These are phyloP conservation scores for Mycena chlorophos DNA, from an alignment of 768 basidiomycete genomes.

Conservation along the genomic window DNA sequence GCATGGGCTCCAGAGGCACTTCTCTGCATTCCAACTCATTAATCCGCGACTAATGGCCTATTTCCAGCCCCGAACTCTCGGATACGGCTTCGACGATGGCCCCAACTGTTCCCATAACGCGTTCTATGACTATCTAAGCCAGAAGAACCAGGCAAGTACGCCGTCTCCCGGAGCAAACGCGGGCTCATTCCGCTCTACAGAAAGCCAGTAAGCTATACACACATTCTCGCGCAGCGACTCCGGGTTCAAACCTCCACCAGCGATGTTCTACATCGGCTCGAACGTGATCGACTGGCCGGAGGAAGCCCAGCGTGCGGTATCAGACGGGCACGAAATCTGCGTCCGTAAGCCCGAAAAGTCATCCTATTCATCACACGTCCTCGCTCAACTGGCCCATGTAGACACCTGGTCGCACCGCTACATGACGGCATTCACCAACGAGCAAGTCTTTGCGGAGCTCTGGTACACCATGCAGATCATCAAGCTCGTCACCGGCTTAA, in stretches of 20 bases:
- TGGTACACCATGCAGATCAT: slow-evolving; percentile 63
- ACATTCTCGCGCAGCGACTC: too few relatives aligned
- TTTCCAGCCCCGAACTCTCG: slow-evolving; percentile 52
- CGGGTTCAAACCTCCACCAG: background rate
- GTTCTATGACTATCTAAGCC: slow-evolving; percentile 55
- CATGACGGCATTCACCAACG: slow-evolving; percentile 61
- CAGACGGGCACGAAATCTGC: slow-evolving; percentile 19
- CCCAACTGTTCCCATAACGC: slow-evolving; percentile 66
- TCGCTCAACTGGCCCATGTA: slow-evolving; percentile 14
- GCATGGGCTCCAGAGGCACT: slow-evolving; percentile 30
- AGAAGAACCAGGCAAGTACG: too few relatives aligned
- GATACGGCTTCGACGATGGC: slow-evolving; percentile 65
- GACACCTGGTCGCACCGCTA: slow-evolving; percentile 60
- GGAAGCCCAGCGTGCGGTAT: slow-evolving; percentile 16
- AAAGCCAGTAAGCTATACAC: slow-evolving; percentile 57
- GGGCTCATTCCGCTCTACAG: too few relatives aligned
- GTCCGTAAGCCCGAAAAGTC: slow-evolving; percentile 8
- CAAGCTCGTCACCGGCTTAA: slow-evolving; percentile 56
- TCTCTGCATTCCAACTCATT: background rate
- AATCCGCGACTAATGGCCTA: background rate
- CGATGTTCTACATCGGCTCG: slow-evolving; percentile 19
- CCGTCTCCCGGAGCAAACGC: too few relatives aligned
- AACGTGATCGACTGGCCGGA: slow-evolving; percentile 13
- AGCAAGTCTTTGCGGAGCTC: slow-evolving; percentile 76
- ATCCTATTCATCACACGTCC: background rate